Percentiles rank a stretch among this genome's conserved stretches.
phyloP scores from a whole-genome alignment of 2,329 filamentous ascomycete genomes.

The Helotiales sp. region DNA sequence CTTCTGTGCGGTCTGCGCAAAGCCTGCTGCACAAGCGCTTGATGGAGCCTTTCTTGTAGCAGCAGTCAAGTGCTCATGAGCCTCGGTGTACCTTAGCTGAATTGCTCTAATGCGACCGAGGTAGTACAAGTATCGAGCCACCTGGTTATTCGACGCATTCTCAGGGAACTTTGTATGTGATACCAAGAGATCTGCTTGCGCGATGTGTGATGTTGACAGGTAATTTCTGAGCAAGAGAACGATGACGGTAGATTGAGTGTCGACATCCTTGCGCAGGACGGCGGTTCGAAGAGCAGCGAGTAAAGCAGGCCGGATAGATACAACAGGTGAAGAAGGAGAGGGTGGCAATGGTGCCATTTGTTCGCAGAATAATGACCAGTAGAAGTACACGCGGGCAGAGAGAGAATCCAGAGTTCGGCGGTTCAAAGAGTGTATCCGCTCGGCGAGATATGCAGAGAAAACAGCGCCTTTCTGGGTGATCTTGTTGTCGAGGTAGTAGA shows the following conservation, averaged over 20 bases:
- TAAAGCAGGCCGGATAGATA: constrained; percentile 81
- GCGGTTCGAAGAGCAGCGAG: constrained; percentile 88
- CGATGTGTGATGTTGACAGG: constrained; percentile 92
- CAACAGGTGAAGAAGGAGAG: constrained; percentile 83
- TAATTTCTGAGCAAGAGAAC: constrained; percentile 95
- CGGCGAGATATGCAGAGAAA: constrained; percentile 81
- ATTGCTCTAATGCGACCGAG: constrained; percentile 94
- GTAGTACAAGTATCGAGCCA: constrained; percentile 96
- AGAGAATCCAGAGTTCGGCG: constrained; percentile 91
- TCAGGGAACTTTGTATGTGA: constrained; percentile 94
- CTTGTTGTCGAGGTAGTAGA: constrained; percentile 85
- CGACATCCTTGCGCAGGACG: constrained; percentile 94
- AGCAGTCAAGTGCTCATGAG: constrained; percentile 88
- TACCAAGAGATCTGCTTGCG: constrained; percentile 92
- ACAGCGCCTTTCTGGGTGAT: constrained; percentile 76
- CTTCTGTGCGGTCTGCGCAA: constrained; percentile 95
- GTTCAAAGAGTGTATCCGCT: constrained; percentile 86
- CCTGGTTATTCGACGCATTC: constrained; percentile 95
- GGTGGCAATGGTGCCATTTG: constrained; percentile 84
- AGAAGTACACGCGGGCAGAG: constrained; percentile 95
- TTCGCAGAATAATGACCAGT: constrained; percentile 95
- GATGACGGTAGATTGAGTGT: constrained; percentile 96
- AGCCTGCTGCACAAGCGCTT: constrained; percentile 84
- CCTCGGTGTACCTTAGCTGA: constrained; percentile 94
- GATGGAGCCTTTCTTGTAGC: constrained; percentile 95